Evolutionary conservation across 2,329 filamentous ascomycete species (phyloP).

Genomic region (Nemania bipapillata): DNA sequence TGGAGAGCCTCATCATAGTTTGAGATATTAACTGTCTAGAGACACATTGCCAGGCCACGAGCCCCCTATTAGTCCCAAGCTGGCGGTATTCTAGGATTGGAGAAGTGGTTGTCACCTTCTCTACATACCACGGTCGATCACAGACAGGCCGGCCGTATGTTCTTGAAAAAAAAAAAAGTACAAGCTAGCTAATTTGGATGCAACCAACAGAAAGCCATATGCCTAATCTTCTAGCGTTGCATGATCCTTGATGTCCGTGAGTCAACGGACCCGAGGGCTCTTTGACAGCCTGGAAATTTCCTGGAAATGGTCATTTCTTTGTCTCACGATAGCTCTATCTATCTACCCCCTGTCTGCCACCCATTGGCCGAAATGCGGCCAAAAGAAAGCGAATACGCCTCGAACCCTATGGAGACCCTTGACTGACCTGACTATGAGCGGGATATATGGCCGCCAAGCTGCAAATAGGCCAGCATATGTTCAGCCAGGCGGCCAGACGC

Average conservation of each 20-base stretch:
- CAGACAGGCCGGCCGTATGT: not conserved
- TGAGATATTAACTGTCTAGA: not conserved
- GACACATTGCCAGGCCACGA: not conserved
- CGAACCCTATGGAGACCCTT: not conserved
- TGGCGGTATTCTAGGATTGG: not conserved
- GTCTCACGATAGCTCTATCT: constrained; percentile 9
- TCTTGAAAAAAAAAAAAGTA: not conserved
- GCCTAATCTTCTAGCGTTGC: constrained; percentile 1
- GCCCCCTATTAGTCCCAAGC: not conserved
- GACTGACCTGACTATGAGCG: not conserved
- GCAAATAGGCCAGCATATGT: constrained; percentile 2
- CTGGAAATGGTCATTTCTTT: not conserved
- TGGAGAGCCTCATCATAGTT: not conserved
- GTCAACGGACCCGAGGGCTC: not conserved
- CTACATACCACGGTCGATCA: not conserved
- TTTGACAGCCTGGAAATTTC: not conserved
- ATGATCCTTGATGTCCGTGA: not conserved
- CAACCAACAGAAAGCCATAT: not conserved
- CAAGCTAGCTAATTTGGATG: not conserved
- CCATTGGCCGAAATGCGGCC: constrained; percentile 3
- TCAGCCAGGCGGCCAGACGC: constrained; percentile 6
- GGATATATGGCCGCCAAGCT: constrained; percentile 18
- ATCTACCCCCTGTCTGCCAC: not conserved
- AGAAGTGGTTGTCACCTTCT: not conserved
- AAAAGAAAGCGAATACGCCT: constrained; percentile 8